These are phyloP conservation scores for Trichomonascaceae sp. DNA, from an alignment of 1,139 yeast species.

Conservation along the genomic window DNA sequence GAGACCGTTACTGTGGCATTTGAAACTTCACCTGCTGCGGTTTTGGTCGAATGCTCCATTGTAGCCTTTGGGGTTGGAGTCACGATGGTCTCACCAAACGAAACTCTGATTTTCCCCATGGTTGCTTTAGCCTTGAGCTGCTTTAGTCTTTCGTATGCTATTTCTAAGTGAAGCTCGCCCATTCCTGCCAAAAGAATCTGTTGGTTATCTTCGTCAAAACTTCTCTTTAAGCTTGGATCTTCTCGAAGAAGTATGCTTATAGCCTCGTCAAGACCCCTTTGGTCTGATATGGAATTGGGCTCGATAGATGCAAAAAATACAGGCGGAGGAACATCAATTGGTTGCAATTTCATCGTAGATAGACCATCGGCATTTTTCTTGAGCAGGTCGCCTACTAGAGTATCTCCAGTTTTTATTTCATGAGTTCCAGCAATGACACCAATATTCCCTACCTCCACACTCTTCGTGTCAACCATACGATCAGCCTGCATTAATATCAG, in stretches of 20 bases:
- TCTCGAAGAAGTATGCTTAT: conserved; percentile 63
- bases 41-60: conserved; percentile 19
- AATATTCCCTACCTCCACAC: conserved; percentile 69
- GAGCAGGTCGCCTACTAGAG: conserved; percentile 53
- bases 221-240: conserved; percentile 68
- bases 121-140: conserved; percentile 80
- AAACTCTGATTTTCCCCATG: conserved; percentile 77
- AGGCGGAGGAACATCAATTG: conserved; percentile 86
- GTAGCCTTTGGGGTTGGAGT: conserved; percentile 24
- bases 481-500: conserved; percentile 86
- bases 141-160: conserved; percentile 69
- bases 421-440: conserved; percentile 83
- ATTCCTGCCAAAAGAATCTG: conserved; percentile 86
- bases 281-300: conserved; percentile 79
- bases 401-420: conserved; percentile 83
- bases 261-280: conserved; percentile 60
- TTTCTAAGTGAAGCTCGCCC: conserved; percentile 93
- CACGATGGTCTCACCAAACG: conserved; percentile 70
- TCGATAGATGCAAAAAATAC: conserved; percentile 83
- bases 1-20: conserved; percentile 36
- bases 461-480: conserved; percentile 61
- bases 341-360: conserved; percentile 46
- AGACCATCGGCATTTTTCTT: conserved; percentile 43
- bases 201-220: conserved; percentile 78
- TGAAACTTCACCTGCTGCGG: conserved; percentile 12